Percentiles rank a stretch among this genome's conserved stretches.
Evolutionary conservation across 148 eudicot genomes (phyloP).

Genomic region (Arctostaphylos glauca): DNA sequence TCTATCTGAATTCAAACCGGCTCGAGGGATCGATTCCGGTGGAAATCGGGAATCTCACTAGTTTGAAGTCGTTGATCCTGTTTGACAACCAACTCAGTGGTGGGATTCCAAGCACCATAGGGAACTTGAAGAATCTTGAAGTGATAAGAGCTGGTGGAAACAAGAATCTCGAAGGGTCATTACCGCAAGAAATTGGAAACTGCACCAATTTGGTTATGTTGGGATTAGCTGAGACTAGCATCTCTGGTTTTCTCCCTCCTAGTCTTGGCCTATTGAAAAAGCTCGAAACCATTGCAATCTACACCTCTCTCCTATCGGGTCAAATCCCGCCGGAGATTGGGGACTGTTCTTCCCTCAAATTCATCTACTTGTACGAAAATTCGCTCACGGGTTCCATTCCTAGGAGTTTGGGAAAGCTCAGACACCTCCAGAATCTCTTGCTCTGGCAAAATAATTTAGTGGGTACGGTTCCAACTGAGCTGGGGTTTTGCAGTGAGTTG

Average conservation of each 20-base stretch:
- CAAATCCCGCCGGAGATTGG: conserved; percentile 83
- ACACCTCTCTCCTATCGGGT: conserved; percentile 80
- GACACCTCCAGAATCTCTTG: conserved; percentile 53
- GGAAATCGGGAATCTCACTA: conserved; percentile 57
- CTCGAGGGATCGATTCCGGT: conserved; percentile 60
- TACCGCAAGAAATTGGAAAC: conserved; percentile 74
- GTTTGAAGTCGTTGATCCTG: conserved; percentile 45
- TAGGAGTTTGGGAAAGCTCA: conserved; percentile 44
- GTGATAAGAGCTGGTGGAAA: conserved; percentile 87
- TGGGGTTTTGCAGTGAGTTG: conserved; percentile 47
- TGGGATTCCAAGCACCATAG: conserved; percentile 61
- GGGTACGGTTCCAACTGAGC: conserved; percentile 68
- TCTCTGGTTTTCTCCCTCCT: conserved; percentile 71
- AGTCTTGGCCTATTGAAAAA: conserved; percentile 65
- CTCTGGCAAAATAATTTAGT: conserved; percentile 82
- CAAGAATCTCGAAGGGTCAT: conserved; percentile 67
- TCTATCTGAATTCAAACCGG: conserved; percentile 58
- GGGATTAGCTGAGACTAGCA: conserved; percentile 84
- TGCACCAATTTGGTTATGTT: conserved; percentile 59
- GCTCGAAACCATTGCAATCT: conserved; percentile 70
- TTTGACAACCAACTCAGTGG: conserved; percentile 88
- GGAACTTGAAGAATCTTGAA: conserved; percentile 46
- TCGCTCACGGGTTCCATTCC: conserved; percentile 81
- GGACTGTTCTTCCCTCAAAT: conserved; percentile 50
- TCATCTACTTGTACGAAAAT: conserved; percentile 77